Percentiles rank a stretch among this genome's conserved stretches.
Evolutionary conservation across 495 filamentous ascomycete genomes (phyloP).

Genomic region (Penicillium taxi): DNA sequence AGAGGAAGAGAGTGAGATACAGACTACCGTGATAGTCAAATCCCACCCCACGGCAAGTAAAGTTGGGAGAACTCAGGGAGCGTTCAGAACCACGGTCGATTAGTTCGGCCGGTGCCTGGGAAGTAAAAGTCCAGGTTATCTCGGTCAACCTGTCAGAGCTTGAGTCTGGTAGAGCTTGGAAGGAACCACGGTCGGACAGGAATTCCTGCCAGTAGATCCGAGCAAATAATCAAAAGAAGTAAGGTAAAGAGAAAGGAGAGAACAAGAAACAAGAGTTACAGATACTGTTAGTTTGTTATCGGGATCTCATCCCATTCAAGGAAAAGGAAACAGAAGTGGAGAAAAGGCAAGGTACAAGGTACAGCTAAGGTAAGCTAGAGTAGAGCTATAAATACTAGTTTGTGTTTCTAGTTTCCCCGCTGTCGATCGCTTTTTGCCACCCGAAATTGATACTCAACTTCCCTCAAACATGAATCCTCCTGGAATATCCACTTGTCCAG

Average conservation of each 20-base stretch:
- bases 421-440: no score
- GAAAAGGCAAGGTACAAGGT: not conserved
- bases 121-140: constrained; percentile 12
- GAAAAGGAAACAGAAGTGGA: not conserved
- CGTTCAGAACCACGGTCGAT: constrained; percentile 20
- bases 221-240: constrained; percentile 12
- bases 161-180: no score
- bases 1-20: no score
- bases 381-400: no score
- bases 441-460: no score
- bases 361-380: not conserved
- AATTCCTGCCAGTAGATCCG: constrained; percentile 28
- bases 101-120: constrained; percentile 15
- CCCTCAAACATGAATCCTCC: not conserved
- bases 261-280: constrained; percentile 1
- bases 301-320: constrained; percentile 19
- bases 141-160: constrained; percentile 17
- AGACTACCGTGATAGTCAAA: no score
- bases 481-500: constrained; percentile 17
- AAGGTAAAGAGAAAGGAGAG: constrained; percentile 1
- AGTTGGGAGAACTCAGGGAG: no score
- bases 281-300: not conserved
- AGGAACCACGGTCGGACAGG: constrained; percentile 29
- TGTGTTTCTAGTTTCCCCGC: no score
- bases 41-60: no score